Percentiles rank a stretch among this genome's conserved stretches.
Conservation (phyloP, 139 green algal genomes). For the Chlamydomonas sp. region DNA sequence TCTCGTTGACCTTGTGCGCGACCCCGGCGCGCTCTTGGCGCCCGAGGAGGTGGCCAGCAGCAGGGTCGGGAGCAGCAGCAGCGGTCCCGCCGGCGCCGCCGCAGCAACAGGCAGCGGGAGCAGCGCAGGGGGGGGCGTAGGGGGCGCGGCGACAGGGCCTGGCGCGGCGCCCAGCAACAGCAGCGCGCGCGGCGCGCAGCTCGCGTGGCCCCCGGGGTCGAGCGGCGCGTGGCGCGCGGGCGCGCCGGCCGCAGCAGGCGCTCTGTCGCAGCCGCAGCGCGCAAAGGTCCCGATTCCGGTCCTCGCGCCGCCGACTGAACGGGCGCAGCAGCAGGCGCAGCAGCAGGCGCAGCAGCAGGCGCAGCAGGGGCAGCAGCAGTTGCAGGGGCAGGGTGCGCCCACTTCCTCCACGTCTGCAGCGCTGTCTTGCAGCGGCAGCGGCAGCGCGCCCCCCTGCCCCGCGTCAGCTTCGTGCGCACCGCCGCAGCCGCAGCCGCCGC, state of each 20-base stretch:
- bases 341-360: no score
- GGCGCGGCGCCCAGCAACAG: neutral
- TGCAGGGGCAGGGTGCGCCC: no score
- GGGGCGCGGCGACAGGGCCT: no score
- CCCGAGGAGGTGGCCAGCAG: slow-evolving; percentile 10
- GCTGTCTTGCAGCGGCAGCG: no score
- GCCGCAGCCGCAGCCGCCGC: neutral
- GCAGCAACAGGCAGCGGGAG: neutral
- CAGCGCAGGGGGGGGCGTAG: neutral
- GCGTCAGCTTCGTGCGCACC: neutral
- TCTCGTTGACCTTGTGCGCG: slow-evolving; percentile 47
- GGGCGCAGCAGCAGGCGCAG: no score
- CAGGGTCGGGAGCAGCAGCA: neutral
- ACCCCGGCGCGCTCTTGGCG: slow-evolving; percentile 31
- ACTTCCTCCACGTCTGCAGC: no score
- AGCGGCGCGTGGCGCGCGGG: neutral
- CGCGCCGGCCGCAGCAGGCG: neutral
- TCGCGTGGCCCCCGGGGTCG: neutral
- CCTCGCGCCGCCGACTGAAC: no score
- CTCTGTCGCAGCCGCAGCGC: no score
- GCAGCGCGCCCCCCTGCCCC: no score
- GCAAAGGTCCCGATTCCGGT: no score
- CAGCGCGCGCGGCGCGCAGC: neutral
- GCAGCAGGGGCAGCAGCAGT: no score
- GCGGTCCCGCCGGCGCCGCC: neutral